phyloP scores from a whole-genome alignment of 805 yeast species.

The Ogataea philodendri region DNA sequence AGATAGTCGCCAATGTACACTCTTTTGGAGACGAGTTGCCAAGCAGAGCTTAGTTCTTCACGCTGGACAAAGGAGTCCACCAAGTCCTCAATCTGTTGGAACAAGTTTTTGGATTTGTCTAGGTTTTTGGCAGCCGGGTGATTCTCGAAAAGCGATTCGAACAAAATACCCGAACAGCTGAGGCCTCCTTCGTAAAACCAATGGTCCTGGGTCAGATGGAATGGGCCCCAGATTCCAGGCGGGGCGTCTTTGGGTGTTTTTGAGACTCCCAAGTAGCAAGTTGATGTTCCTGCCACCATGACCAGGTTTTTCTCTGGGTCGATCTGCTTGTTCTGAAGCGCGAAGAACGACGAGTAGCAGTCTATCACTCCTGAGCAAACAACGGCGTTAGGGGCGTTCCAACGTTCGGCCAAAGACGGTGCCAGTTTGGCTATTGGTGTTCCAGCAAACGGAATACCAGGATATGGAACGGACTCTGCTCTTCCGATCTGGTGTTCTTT shows the following conservation, averaged over 20 bases:
- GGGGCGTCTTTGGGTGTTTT: constrained; percentile 12
- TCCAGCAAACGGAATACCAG: constrained; percentile 34
- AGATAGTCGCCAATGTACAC: constrained; percentile 54
- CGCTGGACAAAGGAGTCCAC: constrained; percentile 24
- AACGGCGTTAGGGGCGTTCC: constrained; percentile 7
- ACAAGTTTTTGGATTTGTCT: constrained; percentile 7
- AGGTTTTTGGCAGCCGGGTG: constrained; percentile 31
- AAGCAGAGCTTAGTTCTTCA: constrained; percentile 18
- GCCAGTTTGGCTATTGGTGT: constrained; percentile 27
- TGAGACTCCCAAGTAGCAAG: constrained; percentile 46
- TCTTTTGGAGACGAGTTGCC: constrained; percentile 28
- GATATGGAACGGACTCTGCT: constrained; percentile 24
- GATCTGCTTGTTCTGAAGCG: constrained; percentile 15
- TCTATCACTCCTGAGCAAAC: constrained; percentile 53
- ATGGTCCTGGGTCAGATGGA: constrained; percentile 33
- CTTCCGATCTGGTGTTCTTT: constrained; percentile 31
- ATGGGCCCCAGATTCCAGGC: constrained; percentile 64
- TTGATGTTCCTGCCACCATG: constrained; percentile 63
- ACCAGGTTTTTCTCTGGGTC: constrained; percentile 33
- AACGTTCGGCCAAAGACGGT: constrained; percentile 2
- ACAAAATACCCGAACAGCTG: constrained; percentile 55
- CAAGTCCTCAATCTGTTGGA: constrained; percentile 17
- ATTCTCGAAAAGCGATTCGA: constrained; percentile 45
- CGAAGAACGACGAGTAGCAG: constrained; percentile 56
- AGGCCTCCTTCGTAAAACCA: constrained; percentile 54